phyloP scores from a whole-genome alignment of 305 asterid species.

The Solanum hybrid region DNA sequence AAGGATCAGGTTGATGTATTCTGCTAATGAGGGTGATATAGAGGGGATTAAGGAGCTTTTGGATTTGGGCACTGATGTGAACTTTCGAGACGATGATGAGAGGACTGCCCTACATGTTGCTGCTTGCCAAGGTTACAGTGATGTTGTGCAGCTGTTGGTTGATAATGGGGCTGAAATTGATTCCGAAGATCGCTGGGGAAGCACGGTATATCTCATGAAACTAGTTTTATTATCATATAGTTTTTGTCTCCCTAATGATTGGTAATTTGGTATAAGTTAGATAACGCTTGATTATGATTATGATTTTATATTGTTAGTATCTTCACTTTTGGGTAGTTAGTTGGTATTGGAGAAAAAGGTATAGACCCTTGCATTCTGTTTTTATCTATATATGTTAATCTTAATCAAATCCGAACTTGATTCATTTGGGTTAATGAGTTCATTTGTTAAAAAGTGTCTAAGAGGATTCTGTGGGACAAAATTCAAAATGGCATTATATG shows the following conservation, averaged over 20 bases:
- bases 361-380: neutral
- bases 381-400: neutral
- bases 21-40: constrained; percentile 70
- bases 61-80: constrained; percentile 55
- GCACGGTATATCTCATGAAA: constrained; percentile 57
- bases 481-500: neutral
- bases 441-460: neutral
- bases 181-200: constrained; percentile 86
- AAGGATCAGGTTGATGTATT: constrained; percentile 70
- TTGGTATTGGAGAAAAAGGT: neutral
- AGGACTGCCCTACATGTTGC: constrained; percentile 90
- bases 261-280: neutral
- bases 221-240: neutral
- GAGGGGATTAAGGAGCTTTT: constrained; percentile 77
- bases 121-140: constrained; percentile 84
- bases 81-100: constrained; percentile 75
- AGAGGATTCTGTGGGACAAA: neutral
- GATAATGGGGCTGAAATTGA: constrained; percentile 56
- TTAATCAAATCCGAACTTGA: neutral
- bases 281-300: neutral
- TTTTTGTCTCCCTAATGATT: neutral
- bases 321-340: neutral
- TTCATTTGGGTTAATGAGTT: neutral
- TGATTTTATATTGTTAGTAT: neutral
- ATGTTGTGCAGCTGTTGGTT: constrained; percentile 54